Percentiles rank a stretch among this genome's conserved stretches.
Conservation (phyloP, 805 yeast species). For the Saccharomycopsis microspora region DNA sequence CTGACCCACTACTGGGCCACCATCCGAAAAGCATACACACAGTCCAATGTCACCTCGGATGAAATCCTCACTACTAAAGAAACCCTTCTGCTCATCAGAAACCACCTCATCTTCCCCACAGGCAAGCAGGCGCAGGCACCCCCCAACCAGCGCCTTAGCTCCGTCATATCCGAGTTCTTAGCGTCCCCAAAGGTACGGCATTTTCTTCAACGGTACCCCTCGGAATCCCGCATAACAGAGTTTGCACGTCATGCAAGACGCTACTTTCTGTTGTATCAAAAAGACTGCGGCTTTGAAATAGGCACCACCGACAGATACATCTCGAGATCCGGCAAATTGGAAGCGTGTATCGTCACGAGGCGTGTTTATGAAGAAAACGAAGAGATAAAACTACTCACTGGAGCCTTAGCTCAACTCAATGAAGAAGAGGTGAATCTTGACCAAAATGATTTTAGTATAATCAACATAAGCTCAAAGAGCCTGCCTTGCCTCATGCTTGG, state of each 20-base stretch:
- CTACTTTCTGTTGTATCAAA: constrained; percentile 26
- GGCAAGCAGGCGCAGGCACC: background rate
- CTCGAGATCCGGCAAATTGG: constrained; percentile 14
- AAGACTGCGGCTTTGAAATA: constrained; percentile 30
- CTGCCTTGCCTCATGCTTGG: constrained; percentile 33
- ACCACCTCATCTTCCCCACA: constrained; percentile 10
- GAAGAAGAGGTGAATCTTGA: constrained; percentile 25
- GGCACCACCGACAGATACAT: constrained; percentile 32
- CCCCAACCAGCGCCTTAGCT: constrained; percentile 12
- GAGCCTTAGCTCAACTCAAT: constrained; percentile 26
- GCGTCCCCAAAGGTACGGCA: constrained; percentile 18
- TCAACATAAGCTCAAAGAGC: constrained; percentile 25
- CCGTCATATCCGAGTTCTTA: constrained; percentile 21
- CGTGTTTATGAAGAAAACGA: constrained; percentile 21
- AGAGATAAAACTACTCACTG: constrained; percentile 26
- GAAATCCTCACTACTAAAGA: constrained; percentile 11
- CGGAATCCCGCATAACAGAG: constrained; percentile 18
- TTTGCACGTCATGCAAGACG: constrained; percentile 27
- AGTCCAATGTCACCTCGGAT: background rate
- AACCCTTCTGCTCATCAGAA: constrained; percentile 6
- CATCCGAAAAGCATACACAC: constrained; percentile 19
- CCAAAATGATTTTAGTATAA: constrained; percentile 32
- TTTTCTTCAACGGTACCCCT: constrained; percentile 20
- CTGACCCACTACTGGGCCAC: constrained; percentile 20
- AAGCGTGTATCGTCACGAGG: constrained; percentile 30